These are phyloP conservation scores for Neospermospora avenae DNA, from an alignment of 2,329 filamentous ascomycete genomes.

Conservation along the genomic window DNA sequence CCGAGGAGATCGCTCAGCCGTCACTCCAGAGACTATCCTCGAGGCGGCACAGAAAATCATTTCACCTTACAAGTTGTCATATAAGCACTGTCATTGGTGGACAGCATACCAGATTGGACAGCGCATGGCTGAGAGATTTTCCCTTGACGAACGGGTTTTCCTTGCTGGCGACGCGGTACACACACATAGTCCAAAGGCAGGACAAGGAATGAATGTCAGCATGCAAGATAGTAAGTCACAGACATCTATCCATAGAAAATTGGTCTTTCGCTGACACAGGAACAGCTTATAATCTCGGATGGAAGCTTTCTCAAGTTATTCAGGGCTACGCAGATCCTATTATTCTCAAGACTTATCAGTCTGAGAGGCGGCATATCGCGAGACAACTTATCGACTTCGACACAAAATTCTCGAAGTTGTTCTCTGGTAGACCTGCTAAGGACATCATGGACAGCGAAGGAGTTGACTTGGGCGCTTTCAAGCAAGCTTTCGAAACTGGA, in stretches of 20 bases:
- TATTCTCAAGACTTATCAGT: slow-evolving; percentile 57
- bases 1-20: slow-evolving; percentile 55
- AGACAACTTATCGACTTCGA: slow-evolving; percentile 65
- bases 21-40: slow-evolving; percentile 62
- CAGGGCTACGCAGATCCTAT: slow-evolving; percentile 42
- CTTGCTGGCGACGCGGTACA: slow-evolving; percentile 44
- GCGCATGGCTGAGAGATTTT: slow-evolving; percentile 51
- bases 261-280: no score
- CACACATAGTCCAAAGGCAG: slow-evolving; percentile 61
- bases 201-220: slow-evolving; percentile 56
- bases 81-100: slow-evolving; percentile 62
- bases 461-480: slow-evolving; percentile 60
- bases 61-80: slow-evolving; percentile 61
- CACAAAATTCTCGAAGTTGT: slow-evolving; percentile 53
- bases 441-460: slow-evolving; percentile 42
- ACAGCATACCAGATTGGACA: slow-evolving; percentile 58
- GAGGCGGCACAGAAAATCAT: slow-evolving; percentile 61
- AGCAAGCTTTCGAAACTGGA: slow-evolving; percentile 55
- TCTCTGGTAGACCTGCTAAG: slow-evolving; percentile 51
- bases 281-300: slow-evolving; percentile 54
- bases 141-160: slow-evolving; percentile 47
- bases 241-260: not conserved
- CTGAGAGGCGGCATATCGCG: slow-evolving; percentile 58
- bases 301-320: slow-evolving; percentile 46
- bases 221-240: slow-evolving; percentile 49